Conservation (phyloP, 495 filamentous ascomycete genomes). For the Podospora sp. region DNA sequence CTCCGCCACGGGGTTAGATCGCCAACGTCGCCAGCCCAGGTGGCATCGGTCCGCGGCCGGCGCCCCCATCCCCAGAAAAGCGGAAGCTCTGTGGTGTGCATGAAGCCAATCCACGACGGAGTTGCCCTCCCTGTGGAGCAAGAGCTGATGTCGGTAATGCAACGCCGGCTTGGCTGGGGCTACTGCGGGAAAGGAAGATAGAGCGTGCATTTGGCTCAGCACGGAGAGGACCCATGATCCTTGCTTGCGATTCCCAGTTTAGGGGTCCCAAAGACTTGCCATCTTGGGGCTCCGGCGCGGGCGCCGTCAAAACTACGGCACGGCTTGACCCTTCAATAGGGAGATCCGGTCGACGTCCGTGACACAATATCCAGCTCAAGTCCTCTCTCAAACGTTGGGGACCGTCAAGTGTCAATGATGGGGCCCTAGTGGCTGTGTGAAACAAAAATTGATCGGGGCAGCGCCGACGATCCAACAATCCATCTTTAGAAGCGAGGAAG, state of each 20-base stretch:
- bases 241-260: conserved; percentile 15
- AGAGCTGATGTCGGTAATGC: conserved; percentile 20
- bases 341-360: conserved; percentile 13
- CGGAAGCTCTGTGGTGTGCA: neutral
- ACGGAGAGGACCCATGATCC: conserved; percentile 19
- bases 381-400: no score
- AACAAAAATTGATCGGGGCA: conserved; percentile 15
- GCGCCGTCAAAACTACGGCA: neutral
- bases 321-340: neutral
- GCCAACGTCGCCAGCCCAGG: conserved; percentile 4
- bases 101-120: conserved; percentile 12
- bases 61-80: neutral
- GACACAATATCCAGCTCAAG: neutral
- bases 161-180: conserved; percentile 26
- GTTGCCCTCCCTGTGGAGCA: conserved; percentile 3
- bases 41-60: neutral
- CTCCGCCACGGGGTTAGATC: conserved; percentile 8
- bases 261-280: conserved; percentile 22
- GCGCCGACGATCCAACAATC: conserved; percentile 21
- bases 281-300: conserved; percentile 13
- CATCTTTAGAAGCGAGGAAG: conserved; percentile 9
- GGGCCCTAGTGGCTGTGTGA: conserved; percentile 3
- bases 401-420: no score
- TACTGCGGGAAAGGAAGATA: conserved; percentile 6
- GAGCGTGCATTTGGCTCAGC: neutral